Evolutionary conservation across 441 rosid genomes (phyloP).

Genomic region (Mallotus repandus): DNA sequence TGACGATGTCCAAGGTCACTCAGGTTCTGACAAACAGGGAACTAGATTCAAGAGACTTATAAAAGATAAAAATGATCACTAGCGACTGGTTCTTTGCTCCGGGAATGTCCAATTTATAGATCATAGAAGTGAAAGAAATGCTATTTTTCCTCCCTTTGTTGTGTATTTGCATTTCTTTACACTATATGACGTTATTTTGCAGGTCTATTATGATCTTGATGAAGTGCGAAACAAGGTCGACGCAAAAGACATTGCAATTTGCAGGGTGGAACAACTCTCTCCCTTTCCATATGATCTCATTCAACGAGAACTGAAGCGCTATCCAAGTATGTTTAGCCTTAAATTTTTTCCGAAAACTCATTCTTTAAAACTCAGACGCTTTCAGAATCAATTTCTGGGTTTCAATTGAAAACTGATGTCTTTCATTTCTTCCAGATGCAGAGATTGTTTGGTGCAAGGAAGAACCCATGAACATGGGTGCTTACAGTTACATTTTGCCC

Average conservation of each 20-base stretch:
- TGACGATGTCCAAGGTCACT: conserved; percentile 97
- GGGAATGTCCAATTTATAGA: conserved; percentile 58
- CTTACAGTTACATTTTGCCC: conserved; percentile 55
- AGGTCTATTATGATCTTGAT: conserved; percentile 95
- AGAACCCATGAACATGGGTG: conserved; percentile 95
- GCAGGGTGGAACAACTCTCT: conserved; percentile 93
- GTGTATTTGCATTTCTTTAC: not conserved
- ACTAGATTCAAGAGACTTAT: conserved; percentile 94
- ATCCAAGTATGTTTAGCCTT: conserved; percentile 63
- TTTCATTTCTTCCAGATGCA: conserved; percentile 46
- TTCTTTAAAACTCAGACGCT: no score
- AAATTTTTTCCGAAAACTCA: no score
- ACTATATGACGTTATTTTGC: not conserved
- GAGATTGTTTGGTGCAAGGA: conserved; percentile 91
- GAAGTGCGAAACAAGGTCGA: conserved; percentile 68
- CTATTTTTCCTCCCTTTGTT: no score
- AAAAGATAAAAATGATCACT: conserved; percentile 85
- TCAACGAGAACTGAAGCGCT: conserved; percentile 90
- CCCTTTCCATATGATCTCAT: conserved; percentile 95
- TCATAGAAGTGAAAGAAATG: no score
- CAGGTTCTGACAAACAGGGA: conserved; percentile 98
- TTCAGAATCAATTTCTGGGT: no score
- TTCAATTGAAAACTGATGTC: no score
- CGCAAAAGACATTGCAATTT: conserved; percentile 77
- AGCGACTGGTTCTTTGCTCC: conserved; percentile 93